phyloP scores from a whole-genome alignment of 2,329 filamentous ascomycete species.

The Fusarium brevicatenulatum region DNA sequence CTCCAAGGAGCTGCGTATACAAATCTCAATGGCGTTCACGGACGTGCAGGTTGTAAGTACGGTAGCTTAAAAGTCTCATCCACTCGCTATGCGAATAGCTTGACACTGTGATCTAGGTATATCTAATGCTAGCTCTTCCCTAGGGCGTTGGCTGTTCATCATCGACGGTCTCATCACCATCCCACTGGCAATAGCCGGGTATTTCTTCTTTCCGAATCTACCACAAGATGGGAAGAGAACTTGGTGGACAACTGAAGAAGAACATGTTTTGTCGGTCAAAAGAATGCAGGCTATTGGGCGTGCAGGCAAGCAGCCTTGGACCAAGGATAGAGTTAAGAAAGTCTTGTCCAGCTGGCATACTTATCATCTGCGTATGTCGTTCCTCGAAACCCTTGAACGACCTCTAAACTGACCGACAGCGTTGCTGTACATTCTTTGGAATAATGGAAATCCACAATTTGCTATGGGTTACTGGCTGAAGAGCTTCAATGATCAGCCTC shows the following conservation, averaged over 20 bases:
- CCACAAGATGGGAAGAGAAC: conserved; percentile 35
- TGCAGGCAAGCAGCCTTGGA: conserved; percentile 31
- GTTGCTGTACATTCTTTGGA: conserved; percentile 1
- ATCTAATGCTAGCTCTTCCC: rapidly evolving
- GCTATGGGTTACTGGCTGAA: conserved; percentile 12
- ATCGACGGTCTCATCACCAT: conserved; percentile 48
- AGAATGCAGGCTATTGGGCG: conserved; percentile 18
- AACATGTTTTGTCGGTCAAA: conserved; percentile 35
- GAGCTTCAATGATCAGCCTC: not conserved
- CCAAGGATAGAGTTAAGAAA: conserved; percentile 7
- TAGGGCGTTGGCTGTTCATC: conserved; percentile 49
- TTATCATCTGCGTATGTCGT: conserved; percentile 12
- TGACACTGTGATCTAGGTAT: too few species aligned
- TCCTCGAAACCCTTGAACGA: rapidly evolving
- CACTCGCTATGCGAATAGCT: not conserved
- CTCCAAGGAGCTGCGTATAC: conserved; percentile 33
- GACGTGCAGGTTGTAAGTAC: conserved; percentile 16
- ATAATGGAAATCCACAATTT: not conserved
- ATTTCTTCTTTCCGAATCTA: conserved; percentile 43
- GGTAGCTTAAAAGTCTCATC: rapidly evolving
- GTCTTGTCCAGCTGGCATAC: conserved; percentile 33
- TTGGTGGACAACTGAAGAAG: conserved; percentile 43
- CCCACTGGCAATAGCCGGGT: conserved; percentile 33
- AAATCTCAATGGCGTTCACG: conserved; percentile 23
- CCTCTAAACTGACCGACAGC: not conserved